These are phyloP conservation scores for Colletotrichum ledebouriae DNA, from an alignment of 2,329 filamentous ascomycete species.

Conservation along the genomic window DNA sequence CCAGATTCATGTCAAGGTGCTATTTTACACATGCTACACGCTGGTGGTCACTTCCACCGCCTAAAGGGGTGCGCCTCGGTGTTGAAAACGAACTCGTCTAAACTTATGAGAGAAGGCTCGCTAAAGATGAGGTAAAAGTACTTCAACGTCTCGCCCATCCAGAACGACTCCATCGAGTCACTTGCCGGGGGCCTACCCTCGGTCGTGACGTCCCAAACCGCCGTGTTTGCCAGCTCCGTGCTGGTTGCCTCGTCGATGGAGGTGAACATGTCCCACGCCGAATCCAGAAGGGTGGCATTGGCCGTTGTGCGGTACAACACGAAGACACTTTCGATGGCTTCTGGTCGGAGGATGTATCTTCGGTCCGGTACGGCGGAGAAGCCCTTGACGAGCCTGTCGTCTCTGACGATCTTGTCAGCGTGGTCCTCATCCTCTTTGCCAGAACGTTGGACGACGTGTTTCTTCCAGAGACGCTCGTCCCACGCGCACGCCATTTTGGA, in stretches of 20 bases:
- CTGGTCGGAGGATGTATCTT: conserved; percentile 70
- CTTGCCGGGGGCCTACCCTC: conserved; percentile 53
- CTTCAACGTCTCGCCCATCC: conserved; percentile 51
- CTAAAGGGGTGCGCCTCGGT: conserved; percentile 53
- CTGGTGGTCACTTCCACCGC: conserved; percentile 8
- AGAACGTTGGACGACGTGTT: conserved; percentile 45
- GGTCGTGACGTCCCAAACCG: conserved; percentile 63
- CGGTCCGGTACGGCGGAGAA: conserved; percentile 48
- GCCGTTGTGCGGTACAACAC: conserved; percentile 75
- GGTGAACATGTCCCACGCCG: conserved; percentile 74
- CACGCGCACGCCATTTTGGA: conserved; percentile 47
- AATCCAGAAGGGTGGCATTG: conserved; percentile 65
- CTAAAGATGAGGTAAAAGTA: conserved; percentile 65
- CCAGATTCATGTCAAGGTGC: not conserved
- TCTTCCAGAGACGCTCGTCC: conserved; percentile 52
- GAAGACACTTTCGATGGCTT: conserved; percentile 77
- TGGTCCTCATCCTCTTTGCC: conserved; percentile 47
- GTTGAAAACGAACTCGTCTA: conserved; percentile 70
- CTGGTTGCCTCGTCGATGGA: conserved; percentile 64
- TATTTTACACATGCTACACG: not conserved
- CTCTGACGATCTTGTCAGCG: conserved; percentile 47
- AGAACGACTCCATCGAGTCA: conserved; percentile 71
- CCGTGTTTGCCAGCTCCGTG: conserved; percentile 66
- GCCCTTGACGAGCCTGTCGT: conserved; percentile 46
- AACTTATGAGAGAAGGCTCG: conserved; percentile 64